A percentile compares a stretch with the other conserved stretches of the same genome.
These are phyloP conservation scores for Quaeritorhiza haematococci DNA, from an alignment of 371 early-diverging fungal genomes.

Conservation along the genomic window DNA sequence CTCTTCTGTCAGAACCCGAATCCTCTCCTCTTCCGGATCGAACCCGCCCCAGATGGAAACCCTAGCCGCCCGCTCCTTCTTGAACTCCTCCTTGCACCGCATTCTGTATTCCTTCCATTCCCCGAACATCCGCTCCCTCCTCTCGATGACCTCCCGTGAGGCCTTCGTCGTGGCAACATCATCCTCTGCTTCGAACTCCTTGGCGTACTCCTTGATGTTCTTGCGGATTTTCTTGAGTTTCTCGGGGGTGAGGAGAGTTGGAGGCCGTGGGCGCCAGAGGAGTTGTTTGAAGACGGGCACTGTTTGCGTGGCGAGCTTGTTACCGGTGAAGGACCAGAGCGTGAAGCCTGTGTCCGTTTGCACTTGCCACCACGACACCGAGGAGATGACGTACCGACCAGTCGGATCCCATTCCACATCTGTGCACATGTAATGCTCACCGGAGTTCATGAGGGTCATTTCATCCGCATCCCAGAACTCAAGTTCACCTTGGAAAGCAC, in stretches of 20 bases:
- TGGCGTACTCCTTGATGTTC: constrained; percentile 83
- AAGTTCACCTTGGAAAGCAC: constrained; percentile 73
- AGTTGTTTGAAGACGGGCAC: constrained; percentile 86
- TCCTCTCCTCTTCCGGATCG: constrained; percentile 37
- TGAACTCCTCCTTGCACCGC: constrained; percentile 30
- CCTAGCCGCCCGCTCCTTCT: constrained; percentile 15
- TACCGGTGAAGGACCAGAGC: constrained; percentile 91
- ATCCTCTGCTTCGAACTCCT: constrained; percentile 71
- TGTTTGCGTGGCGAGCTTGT: constrained; percentile 66
- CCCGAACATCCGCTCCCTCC: constrained; percentile 22
- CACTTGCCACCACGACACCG: constrained; percentile 75
- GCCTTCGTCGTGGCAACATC: constrained; percentile 25
- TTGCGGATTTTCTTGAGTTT: constrained; percentile 84
- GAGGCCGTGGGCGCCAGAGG: constrained; percentile 93
- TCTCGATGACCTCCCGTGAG: constrained; percentile 33
- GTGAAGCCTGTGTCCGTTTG: constrained; percentile 81
- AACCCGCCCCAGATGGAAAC: constrained; percentile 35
- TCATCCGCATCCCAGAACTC: constrained; percentile 94
- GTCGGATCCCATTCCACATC: constrained; percentile 98
- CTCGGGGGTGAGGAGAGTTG: constrained; percentile 63
- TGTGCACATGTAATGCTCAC: constrained; percentile 89
- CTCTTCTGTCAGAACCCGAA: constrained; percentile 7
- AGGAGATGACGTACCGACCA: constrained; percentile 86
- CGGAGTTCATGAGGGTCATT: constrained; percentile 61
- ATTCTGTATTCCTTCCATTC: constrained; percentile 41